Conservation (phyloP, 192 early-diverging fungal species). For the Coemansia sp. region DNA sequence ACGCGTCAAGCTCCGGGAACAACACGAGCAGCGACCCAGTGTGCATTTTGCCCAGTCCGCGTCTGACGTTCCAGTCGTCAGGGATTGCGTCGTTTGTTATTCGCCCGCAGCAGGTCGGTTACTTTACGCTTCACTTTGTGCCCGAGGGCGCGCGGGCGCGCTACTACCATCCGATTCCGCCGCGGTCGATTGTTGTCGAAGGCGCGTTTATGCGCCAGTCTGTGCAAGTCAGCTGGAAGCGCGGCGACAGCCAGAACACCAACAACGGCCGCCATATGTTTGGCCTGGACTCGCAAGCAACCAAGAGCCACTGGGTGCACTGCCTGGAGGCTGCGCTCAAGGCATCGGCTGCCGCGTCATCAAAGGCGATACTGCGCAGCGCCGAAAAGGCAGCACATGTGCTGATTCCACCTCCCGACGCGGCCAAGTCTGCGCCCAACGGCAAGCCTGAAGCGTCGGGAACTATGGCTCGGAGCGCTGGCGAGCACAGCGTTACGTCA, state of each 20-base stretch:
- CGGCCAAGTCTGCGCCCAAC: conserved; percentile 6
- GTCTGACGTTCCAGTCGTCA: conserved; percentile 32
- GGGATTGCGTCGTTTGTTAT: conserved; percentile 45
- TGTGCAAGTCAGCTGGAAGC: conserved; percentile 49
- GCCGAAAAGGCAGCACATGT: conserved; percentile 38
- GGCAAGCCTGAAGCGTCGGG: conserved; percentile 2
- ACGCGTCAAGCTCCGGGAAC: conserved; percentile 7
- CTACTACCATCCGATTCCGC: conserved; percentile 56
- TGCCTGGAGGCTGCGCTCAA: conserved; percentile 33
- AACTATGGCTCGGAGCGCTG: conserved; percentile 9
- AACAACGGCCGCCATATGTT: conserved; percentile 47
- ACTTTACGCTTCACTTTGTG: conserved; percentile 52
- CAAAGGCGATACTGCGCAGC: conserved; percentile 21
- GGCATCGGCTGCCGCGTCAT: conserved; percentile 13
- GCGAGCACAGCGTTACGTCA: conserved; percentile 28
- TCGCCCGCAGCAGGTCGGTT: conserved; percentile 40
- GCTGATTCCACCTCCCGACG: conserved; percentile 19
- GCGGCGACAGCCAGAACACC: conserved; percentile 20
- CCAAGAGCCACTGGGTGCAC: conserved; percentile 44
- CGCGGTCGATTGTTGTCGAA: conserved; percentile 49
- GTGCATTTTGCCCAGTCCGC: conserved; percentile 30
- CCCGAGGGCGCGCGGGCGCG: conserved; percentile 46
- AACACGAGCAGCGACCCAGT: conserved; percentile 14
- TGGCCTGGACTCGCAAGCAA: conserved; percentile 46
- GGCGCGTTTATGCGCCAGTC: conserved; percentile 56